These are phyloP conservation scores for Pseudogymnoascus sp. DNA, from an alignment of 2,329 filamentous ascomycete species.

Conservation along the genomic window DNA sequence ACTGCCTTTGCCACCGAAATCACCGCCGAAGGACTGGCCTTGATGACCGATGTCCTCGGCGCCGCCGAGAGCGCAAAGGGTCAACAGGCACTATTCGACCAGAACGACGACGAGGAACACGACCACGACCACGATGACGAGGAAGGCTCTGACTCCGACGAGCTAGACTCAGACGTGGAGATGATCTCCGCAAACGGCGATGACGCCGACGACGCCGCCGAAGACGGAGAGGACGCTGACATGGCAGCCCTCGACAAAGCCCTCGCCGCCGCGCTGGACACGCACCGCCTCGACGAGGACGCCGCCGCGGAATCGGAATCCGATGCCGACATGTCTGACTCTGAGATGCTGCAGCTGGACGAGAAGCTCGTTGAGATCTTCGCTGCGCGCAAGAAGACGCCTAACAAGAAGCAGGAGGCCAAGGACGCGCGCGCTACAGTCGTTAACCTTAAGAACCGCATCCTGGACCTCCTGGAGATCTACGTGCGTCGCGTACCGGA, in stretches of 20 bases:
- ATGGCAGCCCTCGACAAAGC: conserved; percentile 53
- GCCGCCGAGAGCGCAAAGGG: conserved; percentile 75
- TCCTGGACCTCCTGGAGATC: conserved; percentile 78
- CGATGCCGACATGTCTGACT: conserved; percentile 81
- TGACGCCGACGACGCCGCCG: conserved; percentile 31
- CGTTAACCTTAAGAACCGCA: conserved; percentile 88
- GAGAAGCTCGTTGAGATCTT: conserved; percentile 78
- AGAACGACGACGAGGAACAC: conserved; percentile 50
- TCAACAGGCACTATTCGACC: conserved; percentile 77
- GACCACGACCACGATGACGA: conserved; percentile 35
- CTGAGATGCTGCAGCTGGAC: conserved; percentile 88
- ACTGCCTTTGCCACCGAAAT: conserved; percentile 69
- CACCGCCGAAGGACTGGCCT: conserved; percentile 60
- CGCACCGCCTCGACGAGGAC: conserved; percentile 54
- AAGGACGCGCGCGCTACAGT: conserved; percentile 83
- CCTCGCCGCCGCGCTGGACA: conserved; percentile 69
- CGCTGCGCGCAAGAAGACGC: conserved; percentile 59
- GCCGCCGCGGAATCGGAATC: conserved; percentile 41
- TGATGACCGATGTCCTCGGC: conserved; percentile 58
- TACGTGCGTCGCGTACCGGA: conserved; percentile 73
- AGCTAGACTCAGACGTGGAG: conserved; percentile 39
- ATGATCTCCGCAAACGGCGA: conserved; percentile 39
- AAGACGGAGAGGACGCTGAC: conserved; percentile 33
- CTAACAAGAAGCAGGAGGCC: conserved; percentile 70
- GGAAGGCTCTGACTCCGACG: conserved; percentile 26